phyloP scores from a whole-genome alignment of 345 rosid species.

The Rhodamnia argentea region DNA sequence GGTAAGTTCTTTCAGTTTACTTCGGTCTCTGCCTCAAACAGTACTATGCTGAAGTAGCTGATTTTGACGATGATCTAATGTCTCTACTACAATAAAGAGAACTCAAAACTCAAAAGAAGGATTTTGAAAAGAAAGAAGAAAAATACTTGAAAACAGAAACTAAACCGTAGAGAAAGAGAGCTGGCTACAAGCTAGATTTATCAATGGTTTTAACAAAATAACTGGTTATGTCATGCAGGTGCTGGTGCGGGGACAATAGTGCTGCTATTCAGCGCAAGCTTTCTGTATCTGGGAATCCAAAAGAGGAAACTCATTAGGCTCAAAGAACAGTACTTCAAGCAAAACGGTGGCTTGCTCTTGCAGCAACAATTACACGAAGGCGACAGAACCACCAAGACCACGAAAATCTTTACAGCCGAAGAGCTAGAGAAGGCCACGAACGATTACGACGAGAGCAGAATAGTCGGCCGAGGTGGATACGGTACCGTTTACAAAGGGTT shows the following conservation, averaged over 20 bases:
- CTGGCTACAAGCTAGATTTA: background rate
- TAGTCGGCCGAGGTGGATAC: slow-evolving; percentile 33
- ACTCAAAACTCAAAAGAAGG: background rate
- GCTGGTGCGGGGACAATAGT: background rate
- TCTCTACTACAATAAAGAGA: background rate
- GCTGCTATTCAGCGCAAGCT: background rate
- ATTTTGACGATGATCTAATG: background rate
- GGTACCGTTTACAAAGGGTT: slow-evolving; percentile 38
- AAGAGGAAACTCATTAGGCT: slow-evolving; percentile 2
- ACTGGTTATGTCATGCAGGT: no score
- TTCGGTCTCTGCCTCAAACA: background rate
- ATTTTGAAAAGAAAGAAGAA: background rate
- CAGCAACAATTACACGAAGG: slow-evolving; percentile 12
- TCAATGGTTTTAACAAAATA: no score
- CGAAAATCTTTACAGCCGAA: slow-evolving; percentile 18
- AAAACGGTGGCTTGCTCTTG: slow-evolving; percentile 32
- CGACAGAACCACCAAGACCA: background rate
- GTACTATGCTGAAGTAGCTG: background rate
- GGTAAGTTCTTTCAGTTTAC: background rate
- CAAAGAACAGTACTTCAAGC: slow-evolving; percentile 8
- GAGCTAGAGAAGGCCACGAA: slow-evolving; percentile 35
- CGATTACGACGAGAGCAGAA: slow-evolving; percentile 17
- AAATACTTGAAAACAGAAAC: background rate
- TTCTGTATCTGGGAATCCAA: background rate
- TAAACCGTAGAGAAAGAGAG: background rate